Percentiles rank a stretch among this genome's conserved stretches.
Evolutionary conservation across 202 grass and related monocot species (phyloP).

Genomic region (Panicum virgatum): DNA sequence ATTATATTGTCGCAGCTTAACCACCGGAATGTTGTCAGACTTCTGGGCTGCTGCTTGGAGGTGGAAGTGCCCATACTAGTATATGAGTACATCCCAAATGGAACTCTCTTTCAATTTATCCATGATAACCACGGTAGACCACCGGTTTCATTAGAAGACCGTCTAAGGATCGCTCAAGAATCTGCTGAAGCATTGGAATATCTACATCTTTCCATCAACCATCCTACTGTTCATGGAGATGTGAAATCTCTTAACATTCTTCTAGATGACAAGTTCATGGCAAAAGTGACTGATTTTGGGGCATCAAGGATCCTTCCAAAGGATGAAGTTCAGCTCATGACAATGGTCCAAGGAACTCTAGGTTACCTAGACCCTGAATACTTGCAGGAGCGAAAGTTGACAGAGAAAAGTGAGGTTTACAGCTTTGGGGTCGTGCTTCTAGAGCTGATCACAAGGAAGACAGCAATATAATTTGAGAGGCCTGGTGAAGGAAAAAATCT

Average conservation of each 20-base stretch:
- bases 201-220: not conserved
- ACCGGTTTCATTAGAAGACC: not conserved
- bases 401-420: not conserved
- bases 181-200: not conserved
- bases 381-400: not conserved
- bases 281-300: slow-evolving; percentile 23
- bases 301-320: not conserved
- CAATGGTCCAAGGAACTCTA: not conserved
- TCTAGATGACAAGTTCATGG: not conserved
- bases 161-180: not conserved
- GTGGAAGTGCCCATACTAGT: slow-evolving; percentile 32
- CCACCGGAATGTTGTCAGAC: not conserved
- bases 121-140: not conserved
- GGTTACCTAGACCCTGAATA: slow-evolving; percentile 30
- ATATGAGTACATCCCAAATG: slow-evolving; percentile 31
- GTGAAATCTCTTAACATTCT: slow-evolving; percentile 14
- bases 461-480: not conserved
- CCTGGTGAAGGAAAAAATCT: not conserved
- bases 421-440: slow-evolving; percentile 25
- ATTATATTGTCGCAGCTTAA: slow-evolving; percentile 31
- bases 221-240: not conserved
- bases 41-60: slow-evolving; percentile 25
- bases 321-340: not conserved
- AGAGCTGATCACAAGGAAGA: not conserved
- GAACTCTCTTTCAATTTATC: not conserved